Evolutionary conservation across 2,329 filamentous ascomycete genomes (phyloP).

Genomic region (Diplodia scrobiculata): DNA sequence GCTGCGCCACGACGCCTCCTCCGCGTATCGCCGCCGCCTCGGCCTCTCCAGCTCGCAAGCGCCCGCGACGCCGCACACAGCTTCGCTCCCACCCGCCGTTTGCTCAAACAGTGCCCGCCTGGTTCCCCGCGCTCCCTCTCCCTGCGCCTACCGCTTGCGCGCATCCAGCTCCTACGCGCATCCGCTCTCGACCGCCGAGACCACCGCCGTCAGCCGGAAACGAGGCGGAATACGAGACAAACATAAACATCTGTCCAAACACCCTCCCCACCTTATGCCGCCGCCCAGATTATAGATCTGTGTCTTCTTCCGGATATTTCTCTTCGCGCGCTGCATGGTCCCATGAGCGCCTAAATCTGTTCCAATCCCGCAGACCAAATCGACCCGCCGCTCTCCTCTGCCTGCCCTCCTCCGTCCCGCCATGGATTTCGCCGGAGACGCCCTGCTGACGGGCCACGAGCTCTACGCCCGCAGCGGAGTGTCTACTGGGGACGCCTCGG

Average conservation of each 20-base stretch:
- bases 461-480: conserved; percentile 52
- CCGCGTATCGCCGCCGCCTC: conserved; percentile 9
- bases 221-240: conserved; percentile 18
- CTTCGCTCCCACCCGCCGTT: neutral
- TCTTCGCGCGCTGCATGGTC: neutral
- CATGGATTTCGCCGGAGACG: conserved; percentile 50
- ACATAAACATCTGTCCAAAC: conserved; percentile 24
- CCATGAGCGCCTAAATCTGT: neutral
- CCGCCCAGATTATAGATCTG: conserved; percentile 28
- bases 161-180: neutral
- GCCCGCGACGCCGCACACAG: conserved; percentile 10
- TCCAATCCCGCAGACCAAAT: conserved; percentile 31
- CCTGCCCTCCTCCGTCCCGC: conserved; percentile 29
- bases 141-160: neutral
- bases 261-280: conserved; percentile 30
- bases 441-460: conserved; percentile 46
- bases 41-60: conserved; percentile 1
- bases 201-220: neutral
- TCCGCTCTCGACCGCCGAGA: neutral
- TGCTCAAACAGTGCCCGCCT: neutral
- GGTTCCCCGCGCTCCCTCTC: neutral
- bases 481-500: conserved; percentile 36
- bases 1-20: conserved; percentile 25
- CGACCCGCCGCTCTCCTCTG: conserved; percentile 29
- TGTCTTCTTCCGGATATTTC: neutral